Conservation (phyloP, 176 grass and related monocot species). For the Chrysopogon serrulatus region DNA sequence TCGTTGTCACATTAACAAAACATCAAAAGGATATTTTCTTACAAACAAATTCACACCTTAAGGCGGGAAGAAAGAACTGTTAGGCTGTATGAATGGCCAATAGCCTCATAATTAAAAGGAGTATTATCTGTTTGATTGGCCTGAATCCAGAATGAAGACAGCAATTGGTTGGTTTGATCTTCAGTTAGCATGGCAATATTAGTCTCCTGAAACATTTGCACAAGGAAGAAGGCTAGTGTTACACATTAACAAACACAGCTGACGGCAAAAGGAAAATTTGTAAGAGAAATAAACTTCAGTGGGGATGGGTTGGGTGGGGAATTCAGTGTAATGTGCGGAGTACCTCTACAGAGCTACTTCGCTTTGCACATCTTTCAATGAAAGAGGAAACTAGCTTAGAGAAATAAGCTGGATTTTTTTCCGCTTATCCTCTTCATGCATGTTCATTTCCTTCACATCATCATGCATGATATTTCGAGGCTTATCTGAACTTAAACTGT, state of each 20-base stretch:
- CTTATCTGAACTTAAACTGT: conserved; percentile 71
- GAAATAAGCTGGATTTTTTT: conserved; percentile 76
- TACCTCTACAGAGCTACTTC: conserved; percentile 48
- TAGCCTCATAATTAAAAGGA: conserved; percentile 90
- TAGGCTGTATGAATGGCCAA: conserved; percentile 81
- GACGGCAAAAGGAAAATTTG: background rate
- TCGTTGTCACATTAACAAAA: background rate
- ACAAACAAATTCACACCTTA: conserved; percentile 43
- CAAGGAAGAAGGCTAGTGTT: background rate
- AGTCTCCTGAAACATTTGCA: conserved; percentile 50
- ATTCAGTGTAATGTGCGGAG: background rate
- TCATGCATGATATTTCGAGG: conserved; percentile 36
- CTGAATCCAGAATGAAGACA: conserved; percentile 94
- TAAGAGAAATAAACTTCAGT: conserved; percentile 3
- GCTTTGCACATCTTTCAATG: conserved; percentile 48
- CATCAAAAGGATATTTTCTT: background rate
- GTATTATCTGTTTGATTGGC: conserved; percentile 75
- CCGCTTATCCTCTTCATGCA: conserved; percentile 54
- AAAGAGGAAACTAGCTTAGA: conserved; percentile 82
- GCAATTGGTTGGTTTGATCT: conserved; percentile 78
- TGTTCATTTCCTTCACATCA: conserved; percentile 43
- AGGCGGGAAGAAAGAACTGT: conserved; percentile 72
- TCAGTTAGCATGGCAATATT: conserved; percentile 74
- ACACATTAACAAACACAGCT: background rate
- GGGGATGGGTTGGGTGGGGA: background rate